Base-by-base conservation (phyloP, 176 grass and related monocot genomes). In the Echinochloa phyllopogon region DNA sequence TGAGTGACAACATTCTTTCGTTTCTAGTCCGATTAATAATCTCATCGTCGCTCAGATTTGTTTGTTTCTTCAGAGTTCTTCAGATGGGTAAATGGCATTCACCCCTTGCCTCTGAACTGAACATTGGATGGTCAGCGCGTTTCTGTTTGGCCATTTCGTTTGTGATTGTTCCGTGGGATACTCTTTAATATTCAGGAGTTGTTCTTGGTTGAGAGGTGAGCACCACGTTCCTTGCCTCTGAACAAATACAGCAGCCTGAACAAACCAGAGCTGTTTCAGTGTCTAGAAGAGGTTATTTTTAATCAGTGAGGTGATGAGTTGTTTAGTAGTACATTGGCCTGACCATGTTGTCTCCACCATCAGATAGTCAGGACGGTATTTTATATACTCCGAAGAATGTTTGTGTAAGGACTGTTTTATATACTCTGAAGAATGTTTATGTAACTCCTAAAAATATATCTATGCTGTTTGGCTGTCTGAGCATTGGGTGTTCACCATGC, bases 1-100 rank as follows among this genome's bases (percentile, higher is more conserved):
- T 10, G 8, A 37, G 23, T 48, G 40, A 61, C 40, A 33, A 2
- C 20, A 74, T 83, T 83, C 57, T 64, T 83, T 82, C 40, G 75
- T 64, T 60, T 51, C 20, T 72, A 17, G 3, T 37, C 20, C 33
- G 0, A 7, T 17, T 33, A 33, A 7, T 17, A 27, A 25, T 43
- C n/a, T 72, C n/a, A 8, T n/a, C 6, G 8, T n/a, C 55, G 21
- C 20, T 72, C 23, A 27, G 8, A 9, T 62, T 27, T 62, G 25
- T 33, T 27, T 62, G 25, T 15, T 33, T 51, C 6, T 51, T 51
- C 70, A 2, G 70, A 73, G 33, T 16, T 72, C n/a, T 16, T 72
- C n/a, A 41, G 68, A 71, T 72, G 69, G 21, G 68, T 1, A 69
- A 13, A 47, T 21, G 40, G 0, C 43, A 23, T 69, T 43, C 25